These are phyloP conservation scores for Mycena capillaripes DNA, from an alignment of 768 basidiomycete genomes.

Conservation along the genomic window DNA sequence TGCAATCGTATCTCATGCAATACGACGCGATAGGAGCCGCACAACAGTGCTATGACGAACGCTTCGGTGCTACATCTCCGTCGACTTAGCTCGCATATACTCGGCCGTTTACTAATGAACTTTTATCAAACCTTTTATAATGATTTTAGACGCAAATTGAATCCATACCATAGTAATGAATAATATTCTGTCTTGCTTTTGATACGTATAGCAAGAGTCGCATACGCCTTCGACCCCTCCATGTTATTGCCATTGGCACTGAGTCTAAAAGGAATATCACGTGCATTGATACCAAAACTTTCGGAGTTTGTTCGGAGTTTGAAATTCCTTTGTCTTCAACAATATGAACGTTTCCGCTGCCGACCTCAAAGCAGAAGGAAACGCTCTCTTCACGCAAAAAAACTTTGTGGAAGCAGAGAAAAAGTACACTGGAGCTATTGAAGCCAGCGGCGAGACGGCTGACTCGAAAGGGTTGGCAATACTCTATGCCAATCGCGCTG, in stretches of 20 bases:
- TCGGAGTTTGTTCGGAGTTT: too few species aligned
- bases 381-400: conserved; percentile 26
- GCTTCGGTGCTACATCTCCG: conserved; percentile 3
- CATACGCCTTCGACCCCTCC: too few species aligned
- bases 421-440: conserved; percentile 34
- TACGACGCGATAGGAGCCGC: conserved; percentile 25
- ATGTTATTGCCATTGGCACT: too few species aligned
- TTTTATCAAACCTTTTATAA: too few species aligned
- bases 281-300: not conserved
- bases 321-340: not conserved
- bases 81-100: too few species aligned
- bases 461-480: conserved; percentile 28
- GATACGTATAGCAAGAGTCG: too few species aligned
- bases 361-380: conserved; percentile 31
- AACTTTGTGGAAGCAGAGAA: conserved; percentile 19
- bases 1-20: conserved; percentile 6
- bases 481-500: conserved; percentile 31
- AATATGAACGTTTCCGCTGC: conserved; percentile 7
- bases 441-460: conserved; percentile 2
- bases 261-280: not conserved
- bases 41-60: conserved; percentile 9
- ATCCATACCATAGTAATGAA: too few species aligned
- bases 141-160: too few species aligned
- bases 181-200: too few species aligned
- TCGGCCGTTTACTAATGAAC: too few species aligned